Evolutionary conservation across 2,329 filamentous ascomycete species (phyloP).

Genomic region (Zymoseptoria ardabiliae): DNA sequence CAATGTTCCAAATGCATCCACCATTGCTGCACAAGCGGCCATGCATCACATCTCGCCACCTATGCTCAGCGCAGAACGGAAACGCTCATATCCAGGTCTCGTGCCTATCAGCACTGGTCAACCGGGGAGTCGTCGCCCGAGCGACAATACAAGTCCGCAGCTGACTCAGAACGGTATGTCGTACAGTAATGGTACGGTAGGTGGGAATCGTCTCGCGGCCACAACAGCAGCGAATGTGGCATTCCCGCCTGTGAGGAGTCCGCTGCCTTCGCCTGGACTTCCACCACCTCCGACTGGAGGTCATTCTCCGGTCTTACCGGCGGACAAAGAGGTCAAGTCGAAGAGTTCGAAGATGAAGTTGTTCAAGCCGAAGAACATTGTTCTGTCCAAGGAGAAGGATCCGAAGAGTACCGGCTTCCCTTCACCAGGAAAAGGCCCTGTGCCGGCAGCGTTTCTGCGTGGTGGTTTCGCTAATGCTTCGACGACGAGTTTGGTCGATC

Average conservation of each 20-base stretch:
- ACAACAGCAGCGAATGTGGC: constrained; percentile 66
- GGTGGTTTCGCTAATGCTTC: constrained; percentile 60
- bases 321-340: constrained; percentile 55
- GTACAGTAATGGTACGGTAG: constrained; percentile 56
- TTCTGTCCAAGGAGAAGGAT: constrained; percentile 61
- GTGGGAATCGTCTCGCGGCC: constrained; percentile 56
- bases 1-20: constrained; percentile 54
- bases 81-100: constrained; percentile 68
- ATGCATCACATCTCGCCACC: constrained; percentile 46
- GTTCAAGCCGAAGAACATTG: constrained; percentile 69
- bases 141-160: constrained; percentile 25
- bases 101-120: constrained; percentile 39
- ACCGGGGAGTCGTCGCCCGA: constrained; percentile 17
- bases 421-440: constrained; percentile 47
- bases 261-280: constrained; percentile 37
- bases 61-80: constrained; percentile 38
- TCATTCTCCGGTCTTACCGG: constrained; percentile 16
- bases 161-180: constrained; percentile 15
- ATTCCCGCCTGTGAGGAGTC: constrained; percentile 55
- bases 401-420: constrained; percentile 57
- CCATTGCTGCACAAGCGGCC: constrained; percentile 73
- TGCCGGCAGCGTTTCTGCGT: constrained; percentile 53
- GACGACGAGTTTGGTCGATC: constrained; percentile 61
- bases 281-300: constrained; percentile 9
- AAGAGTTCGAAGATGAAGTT: constrained; percentile 73